Evolutionary conservation across 176 grass and related monocot species (phyloP).

Genomic region (Phragmites australis): DNA sequence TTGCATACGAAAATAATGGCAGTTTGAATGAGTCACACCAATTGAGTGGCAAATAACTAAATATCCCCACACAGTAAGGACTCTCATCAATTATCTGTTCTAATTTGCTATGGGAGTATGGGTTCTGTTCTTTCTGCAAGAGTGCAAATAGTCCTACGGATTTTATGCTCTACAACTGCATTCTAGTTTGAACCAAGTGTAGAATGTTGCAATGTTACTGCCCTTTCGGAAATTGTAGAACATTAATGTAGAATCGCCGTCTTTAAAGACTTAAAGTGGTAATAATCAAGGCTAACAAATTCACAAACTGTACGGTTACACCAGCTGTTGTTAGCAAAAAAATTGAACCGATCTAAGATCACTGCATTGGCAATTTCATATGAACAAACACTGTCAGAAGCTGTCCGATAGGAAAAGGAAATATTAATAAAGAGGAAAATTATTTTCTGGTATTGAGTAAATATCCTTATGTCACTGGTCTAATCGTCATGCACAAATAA

Average conservation of each 20-base stretch:
- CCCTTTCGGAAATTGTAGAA: neutral
- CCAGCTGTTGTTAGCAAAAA: neutral
- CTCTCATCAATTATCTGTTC: neutral
- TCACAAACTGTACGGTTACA: neutral
- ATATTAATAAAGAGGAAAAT: constrained; percentile 10
- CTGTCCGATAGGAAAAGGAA: neutral
- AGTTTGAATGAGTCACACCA: too few species aligned
- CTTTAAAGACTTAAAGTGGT: neutral
- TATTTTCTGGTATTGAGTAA: neutral
- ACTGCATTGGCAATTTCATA: neutral
- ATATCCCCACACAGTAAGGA: neutral
- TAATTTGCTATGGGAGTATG: neutral
- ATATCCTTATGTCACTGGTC: neutral
- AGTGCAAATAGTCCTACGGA: neutral
- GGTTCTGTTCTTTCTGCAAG: neutral
- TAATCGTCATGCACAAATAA: neutral
- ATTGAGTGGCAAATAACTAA: too few species aligned
- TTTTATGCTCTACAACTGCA: neutral
- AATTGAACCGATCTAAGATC: neutral
- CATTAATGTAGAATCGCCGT: neutral
- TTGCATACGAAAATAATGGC: too few species aligned
- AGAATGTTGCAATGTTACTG: neutral
- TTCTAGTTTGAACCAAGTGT: neutral
- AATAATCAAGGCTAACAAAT: neutral
- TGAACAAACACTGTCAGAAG: constrained; percentile 10